A percentile compares a stretch with the other conserved stretches of the same genome.
These are phyloP conservation scores for Hymenoscyphus linearis DNA, from an alignment of 2,329 filamentous ascomycete species.

Conservation along the genomic window DNA sequence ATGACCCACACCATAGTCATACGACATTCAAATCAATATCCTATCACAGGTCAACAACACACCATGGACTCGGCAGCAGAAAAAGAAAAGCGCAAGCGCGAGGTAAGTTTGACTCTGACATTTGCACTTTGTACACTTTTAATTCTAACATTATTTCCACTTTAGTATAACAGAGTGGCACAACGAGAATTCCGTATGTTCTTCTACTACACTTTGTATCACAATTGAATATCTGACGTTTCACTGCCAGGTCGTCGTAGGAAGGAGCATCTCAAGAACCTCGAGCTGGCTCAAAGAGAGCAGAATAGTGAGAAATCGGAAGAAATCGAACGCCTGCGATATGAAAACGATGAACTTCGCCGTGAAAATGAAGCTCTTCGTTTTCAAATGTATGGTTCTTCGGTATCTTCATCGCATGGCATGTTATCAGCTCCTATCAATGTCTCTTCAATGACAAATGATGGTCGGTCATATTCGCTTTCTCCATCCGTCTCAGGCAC, in stretches of 20 bases:
- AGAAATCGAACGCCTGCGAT: slow-evolving; percentile 37
- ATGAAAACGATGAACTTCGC: slow-evolving; percentile 36
- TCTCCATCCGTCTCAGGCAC: slow-evolving; percentile 32
- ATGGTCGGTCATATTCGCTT: slow-evolving; percentile 30
- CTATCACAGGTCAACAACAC: slow-evolving; percentile 13
- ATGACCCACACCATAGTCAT: slow-evolving; percentile 24
- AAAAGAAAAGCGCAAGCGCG: slow-evolving; percentile 34
- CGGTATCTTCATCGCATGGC: slow-evolving; percentile 23
- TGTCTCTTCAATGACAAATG: slow-evolving; percentile 18
- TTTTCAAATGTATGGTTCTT: slow-evolving; percentile 33
- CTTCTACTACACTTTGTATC: not conserved
- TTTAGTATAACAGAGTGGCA: slow-evolving; percentile 38
- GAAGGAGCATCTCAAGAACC: slow-evolving; percentile 40
- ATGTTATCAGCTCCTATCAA: slow-evolving; percentile 25
- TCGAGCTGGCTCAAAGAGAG: slow-evolving; percentile 38
- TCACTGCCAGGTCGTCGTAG: slow-evolving; percentile 36
- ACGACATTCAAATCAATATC: slow-evolving; percentile 23
- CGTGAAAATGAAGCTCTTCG: slow-evolving; percentile 37
- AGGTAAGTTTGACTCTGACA: slow-evolving; percentile 21
- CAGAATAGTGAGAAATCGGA: slow-evolving; percentile 36
- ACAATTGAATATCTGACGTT: not conserved
- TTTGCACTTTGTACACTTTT: not conserved
- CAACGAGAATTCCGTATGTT: slow-evolving; percentile 40
- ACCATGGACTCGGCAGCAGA: slow-evolving; percentile 29
- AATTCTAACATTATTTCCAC: slow-evolving; percentile 1